Evolutionary conservation across 2,329 filamentous ascomycete species (phyloP).

Genomic region (Hypoxylon sp.): DNA sequence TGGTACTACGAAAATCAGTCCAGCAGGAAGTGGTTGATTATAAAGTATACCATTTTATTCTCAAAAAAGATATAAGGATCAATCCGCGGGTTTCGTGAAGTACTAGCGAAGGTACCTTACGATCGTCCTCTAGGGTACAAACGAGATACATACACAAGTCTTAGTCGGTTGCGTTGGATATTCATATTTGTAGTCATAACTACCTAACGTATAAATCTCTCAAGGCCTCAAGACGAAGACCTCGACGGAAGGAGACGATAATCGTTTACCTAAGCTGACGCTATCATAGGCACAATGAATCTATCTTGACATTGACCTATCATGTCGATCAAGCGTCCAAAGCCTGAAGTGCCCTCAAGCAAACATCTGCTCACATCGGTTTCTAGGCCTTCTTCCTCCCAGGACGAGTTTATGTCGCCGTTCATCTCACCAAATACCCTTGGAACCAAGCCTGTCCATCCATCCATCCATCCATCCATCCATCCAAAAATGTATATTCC

Average conservation of each 20-base stretch:
- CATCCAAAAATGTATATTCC: slow-evolving; percentile 9
- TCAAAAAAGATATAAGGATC: neutral
- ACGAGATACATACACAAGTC: neutral
- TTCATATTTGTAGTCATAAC: slow-evolving; percentile 2
- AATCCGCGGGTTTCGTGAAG: neutral
- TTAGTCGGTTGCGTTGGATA: neutral
- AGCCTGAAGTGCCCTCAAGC: neutral
- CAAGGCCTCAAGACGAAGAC: neutral
- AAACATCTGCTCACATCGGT: neutral
- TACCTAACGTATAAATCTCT: slow-evolving; percentile 1
- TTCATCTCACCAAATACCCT: neutral
- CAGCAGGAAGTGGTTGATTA: neutral
- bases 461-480: neutral
- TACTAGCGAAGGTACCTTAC: too few species aligned
- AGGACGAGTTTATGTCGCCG: too few species aligned
- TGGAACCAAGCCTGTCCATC: slow-evolving; percentile 8
- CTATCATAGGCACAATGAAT: neutral
- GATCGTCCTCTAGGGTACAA: neutral
- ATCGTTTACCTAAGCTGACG: slow-evolving; percentile 9
- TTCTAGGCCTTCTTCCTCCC: too few species aligned
- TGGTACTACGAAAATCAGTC: neutral
- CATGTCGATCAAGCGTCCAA: too few species aligned
- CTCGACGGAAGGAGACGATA: neutral
- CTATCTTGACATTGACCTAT: too few species aligned
- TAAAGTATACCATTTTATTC: neutral